Evolutionary conservation across 208 protist species (phyloP).

Genomic region (Trypanosoma vivax): DNA sequence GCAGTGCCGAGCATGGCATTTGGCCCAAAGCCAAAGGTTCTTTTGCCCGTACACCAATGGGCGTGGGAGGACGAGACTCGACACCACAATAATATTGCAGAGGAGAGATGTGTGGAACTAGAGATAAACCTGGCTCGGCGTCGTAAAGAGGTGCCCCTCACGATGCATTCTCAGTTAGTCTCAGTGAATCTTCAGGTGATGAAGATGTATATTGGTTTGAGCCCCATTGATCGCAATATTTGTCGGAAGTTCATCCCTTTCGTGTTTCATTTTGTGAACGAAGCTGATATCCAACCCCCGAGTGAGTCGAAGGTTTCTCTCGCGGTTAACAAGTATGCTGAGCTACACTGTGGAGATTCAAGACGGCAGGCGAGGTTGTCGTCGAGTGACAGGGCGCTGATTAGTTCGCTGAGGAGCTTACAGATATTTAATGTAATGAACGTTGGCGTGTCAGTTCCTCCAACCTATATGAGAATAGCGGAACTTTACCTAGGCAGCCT

Average conservation of each 20-base stretch:
- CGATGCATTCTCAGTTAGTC: slow-evolving; percentile 42
- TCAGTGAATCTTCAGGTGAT: slow-evolving; percentile 62
- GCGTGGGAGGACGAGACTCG: slow-evolving; percentile 86
- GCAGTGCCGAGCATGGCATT: slow-evolving; percentile 62
- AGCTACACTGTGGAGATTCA: too few species aligned
- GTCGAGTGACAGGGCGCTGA: background rate
- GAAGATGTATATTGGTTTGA: slow-evolving; percentile 46
- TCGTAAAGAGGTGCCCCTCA: slow-evolving; percentile 25
- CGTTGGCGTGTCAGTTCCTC: slow-evolving; percentile 26
- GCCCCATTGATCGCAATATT: slow-evolving; percentile 49
- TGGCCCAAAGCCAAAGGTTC: slow-evolving; percentile 58
- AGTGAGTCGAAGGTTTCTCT: slow-evolving; percentile 51
- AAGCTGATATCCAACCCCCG: slow-evolving; percentile 37
- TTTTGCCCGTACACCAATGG: slow-evolving; percentile 85
- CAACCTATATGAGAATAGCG: slow-evolving; percentile 43
- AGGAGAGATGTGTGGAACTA: slow-evolving; percentile 68
- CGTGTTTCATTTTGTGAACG: slow-evolving; percentile 78
- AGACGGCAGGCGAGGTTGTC: too few species aligned
- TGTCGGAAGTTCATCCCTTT: slow-evolving; percentile 66
- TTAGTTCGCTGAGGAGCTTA: background rate
- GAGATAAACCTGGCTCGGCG: slow-evolving; percentile 44
- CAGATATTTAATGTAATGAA: slow-evolving; percentile 26
- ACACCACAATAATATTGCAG: slow-evolving; percentile 52
- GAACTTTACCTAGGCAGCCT: slow-evolving; percentile 64
- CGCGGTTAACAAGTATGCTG: slow-evolving; percentile 5